Evolutionary conservation across 441 rosid genomes (phyloP).

Genomic region (Adansonia rubrostipa): DNA sequence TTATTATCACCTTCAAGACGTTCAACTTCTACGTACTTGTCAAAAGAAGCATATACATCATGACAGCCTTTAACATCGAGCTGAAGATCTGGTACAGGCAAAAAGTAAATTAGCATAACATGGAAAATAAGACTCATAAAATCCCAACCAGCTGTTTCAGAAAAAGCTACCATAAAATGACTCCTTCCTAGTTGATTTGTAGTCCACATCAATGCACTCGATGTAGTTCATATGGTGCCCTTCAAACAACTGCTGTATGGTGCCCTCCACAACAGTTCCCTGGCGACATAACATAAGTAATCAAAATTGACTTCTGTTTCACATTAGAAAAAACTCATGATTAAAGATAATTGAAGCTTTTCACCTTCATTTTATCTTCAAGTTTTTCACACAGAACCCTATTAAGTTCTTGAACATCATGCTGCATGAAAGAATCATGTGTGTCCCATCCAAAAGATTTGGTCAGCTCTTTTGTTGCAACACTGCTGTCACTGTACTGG

Average conservation of each 20-base stretch:
- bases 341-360: neutral
- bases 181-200: slow-evolving; percentile 56
- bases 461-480: slow-evolving; percentile 52
- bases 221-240: slow-evolving; percentile 57
- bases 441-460: slow-evolving; percentile 60
- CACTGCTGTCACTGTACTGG: slow-evolving; percentile 51
- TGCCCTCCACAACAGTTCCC: slow-evolving; percentile 60
- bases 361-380: slow-evolving; percentile 61
- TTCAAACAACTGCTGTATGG: slow-evolving; percentile 53
- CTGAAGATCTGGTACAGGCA: slow-evolving; percentile 45
- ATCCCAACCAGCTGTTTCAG: neutral
- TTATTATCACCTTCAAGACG: slow-evolving; percentile 61
- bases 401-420: slow-evolving; percentile 58
- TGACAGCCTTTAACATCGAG: slow-evolving; percentile 61
- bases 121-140: neutral
- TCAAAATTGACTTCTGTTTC: slow-evolving; percentile 14
- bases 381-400: slow-evolving; percentile 55
- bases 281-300: slow-evolving; percentile 18
- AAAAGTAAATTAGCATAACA: slow-evolving; percentile 20
- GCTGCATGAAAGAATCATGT: slow-evolving; percentile 54
- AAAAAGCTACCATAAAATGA: slow-evolving; percentile 50
- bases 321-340: slow-evolving; percentile 13
- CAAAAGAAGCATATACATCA: slow-evolving; percentile 61
- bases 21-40: slow-evolving; percentile 62
- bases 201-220: slow-evolving; percentile 55